These are phyloP conservation scores for Kwoniella shandongensis DNA, from an alignment of 768 basidiomycete genomes.

Conservation along the genomic window DNA sequence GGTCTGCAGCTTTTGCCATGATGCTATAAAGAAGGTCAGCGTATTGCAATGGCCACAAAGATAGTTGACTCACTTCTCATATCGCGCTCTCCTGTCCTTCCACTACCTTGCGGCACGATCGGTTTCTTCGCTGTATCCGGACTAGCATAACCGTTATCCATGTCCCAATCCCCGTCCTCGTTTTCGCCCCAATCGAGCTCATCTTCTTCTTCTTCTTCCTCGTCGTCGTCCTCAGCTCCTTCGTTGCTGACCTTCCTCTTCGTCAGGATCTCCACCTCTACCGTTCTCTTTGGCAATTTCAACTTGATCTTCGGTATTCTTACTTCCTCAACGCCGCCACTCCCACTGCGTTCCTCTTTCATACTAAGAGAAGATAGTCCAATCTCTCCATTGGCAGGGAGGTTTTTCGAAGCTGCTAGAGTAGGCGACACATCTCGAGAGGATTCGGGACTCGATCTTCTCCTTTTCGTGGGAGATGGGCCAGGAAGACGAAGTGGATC, in stretches of 20 bases:
- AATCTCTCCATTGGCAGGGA: slow-evolving; percentile 4
- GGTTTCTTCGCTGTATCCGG: neutral
- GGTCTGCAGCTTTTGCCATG: slow-evolving; percentile 67
- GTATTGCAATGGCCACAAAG: slow-evolving; percentile 10
- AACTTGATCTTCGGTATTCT: slow-evolving; percentile 9
- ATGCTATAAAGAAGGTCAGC: slow-evolving; percentile 53
- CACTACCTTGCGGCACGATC: slow-evolving; percentile 29
- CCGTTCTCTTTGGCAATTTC: neutral
- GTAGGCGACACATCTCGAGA: slow-evolving; percentile 19
- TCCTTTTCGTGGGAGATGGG: slow-evolving; percentile 40
- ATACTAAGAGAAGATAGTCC: slow-evolving; percentile 9
- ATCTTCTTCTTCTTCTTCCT: slow-evolving; percentile 35
- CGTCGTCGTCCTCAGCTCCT: slow-evolving; percentile 16
- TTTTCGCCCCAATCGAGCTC: slow-evolving; percentile 40
- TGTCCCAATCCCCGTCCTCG: slow-evolving; percentile 43
- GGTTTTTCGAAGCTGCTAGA: slow-evolving; percentile 1
- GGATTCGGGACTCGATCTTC: slow-evolving; percentile 6
- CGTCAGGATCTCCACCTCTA: slow-evolving; percentile 19
- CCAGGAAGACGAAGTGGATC: slow-evolving; percentile 28
- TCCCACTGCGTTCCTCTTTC: slow-evolving; percentile 11
- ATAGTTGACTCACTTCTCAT: slow-evolving; percentile 37
- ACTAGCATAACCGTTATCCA: slow-evolving; percentile 20
- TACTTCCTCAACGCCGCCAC: neutral
- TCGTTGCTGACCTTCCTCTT: slow-evolving; percentile 3
- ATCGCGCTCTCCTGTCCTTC: slow-evolving; percentile 45